These are phyloP conservation scores for Diplotaxis tenuifolia DNA, from an alignment of 345 rosid genomes.

Conservation along the genomic window DNA sequence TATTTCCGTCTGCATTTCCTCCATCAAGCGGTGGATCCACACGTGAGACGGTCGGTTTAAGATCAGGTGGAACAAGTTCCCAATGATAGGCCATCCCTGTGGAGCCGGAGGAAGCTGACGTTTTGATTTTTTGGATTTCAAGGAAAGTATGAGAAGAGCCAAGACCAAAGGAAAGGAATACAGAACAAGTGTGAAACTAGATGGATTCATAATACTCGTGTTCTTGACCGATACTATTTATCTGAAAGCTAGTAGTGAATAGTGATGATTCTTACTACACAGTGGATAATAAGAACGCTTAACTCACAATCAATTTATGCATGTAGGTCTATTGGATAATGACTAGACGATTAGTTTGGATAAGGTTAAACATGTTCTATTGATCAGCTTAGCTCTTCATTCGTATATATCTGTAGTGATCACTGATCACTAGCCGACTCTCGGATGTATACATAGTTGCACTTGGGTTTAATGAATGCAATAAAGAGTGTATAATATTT, in stretches of 20 bases:
- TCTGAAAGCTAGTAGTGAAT: not conserved
- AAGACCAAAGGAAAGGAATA: not conserved
- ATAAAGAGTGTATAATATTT: too few relatives aligned
- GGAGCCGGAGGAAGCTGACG: constrained; percentile 13
- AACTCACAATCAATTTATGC: not conserved
- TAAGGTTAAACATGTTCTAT: too few relatives aligned
- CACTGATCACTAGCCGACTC: too few relatives aligned
- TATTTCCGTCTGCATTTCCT: constrained; percentile 12
- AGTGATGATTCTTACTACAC: not conserved
- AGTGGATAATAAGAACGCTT: not conserved
- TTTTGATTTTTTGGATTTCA: constrained; percentile 8
- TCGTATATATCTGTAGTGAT: too few relatives aligned
- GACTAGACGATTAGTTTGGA: too few relatives aligned
- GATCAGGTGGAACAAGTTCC: constrained; percentile 14
- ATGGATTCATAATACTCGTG: not conserved
- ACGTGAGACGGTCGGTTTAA: not conserved
- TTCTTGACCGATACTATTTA: not conserved
- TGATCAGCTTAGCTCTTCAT: too few relatives aligned
- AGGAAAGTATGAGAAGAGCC: not conserved
- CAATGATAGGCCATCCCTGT: constrained; percentile 10
- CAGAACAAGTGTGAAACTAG: not conserved
- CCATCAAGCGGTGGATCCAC: constrained; percentile 23
- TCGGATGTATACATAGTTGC: too few relatives aligned
- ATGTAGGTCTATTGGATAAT: not conserved
- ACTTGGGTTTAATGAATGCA: too few relatives aligned